Percentiles rank a stretch among this genome's conserved stretches.
Conservation (phyloP, 495 filamentous ascomycete genomes). For the Hyaloscypha variabilis region DNA sequence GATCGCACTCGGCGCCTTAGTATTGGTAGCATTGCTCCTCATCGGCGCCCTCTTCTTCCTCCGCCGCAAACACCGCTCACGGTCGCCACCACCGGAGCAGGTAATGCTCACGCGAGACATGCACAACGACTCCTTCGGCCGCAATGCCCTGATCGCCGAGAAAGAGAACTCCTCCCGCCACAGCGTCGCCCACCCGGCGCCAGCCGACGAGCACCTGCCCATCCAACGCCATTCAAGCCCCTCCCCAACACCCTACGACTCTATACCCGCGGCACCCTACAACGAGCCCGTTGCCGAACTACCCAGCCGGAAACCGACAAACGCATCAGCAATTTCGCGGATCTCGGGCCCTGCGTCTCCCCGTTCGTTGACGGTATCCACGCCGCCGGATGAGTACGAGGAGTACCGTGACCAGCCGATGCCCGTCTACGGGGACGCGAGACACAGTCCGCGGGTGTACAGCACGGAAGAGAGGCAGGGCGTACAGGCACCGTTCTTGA, state of each 20-base stretch:
- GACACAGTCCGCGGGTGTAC: conserved; percentile 25
- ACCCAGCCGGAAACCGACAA: conserved; percentile 14
- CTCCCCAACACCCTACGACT: conserved; percentile 6
- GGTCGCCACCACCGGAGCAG: conserved; percentile 6
- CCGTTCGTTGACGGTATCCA: conserved; percentile 2
- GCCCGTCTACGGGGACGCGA: conserved; percentile 27
- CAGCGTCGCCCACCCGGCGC: neutral
- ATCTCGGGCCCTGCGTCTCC: conserved; percentile 14
- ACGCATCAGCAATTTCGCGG: conserved; percentile 1
- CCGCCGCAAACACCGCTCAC: conserved; percentile 20
- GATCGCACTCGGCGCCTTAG: conserved; percentile 23
- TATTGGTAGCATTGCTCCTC: conserved; percentile 17
- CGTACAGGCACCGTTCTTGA: conserved; percentile 13
- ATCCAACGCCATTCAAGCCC: neutral
- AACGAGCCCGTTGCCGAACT: conserved; percentile 10
- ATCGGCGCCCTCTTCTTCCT: conserved; percentile 23
- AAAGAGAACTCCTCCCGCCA: conserved; percentile 15
- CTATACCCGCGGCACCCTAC: conserved; percentile 8
- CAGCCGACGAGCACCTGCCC: neutral
- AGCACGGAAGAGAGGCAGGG: neutral
- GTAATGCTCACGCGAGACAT: conserved; percentile 21
- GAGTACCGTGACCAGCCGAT: conserved; percentile 22
- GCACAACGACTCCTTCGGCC: conserved; percentile 19
- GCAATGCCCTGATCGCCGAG: conserved; percentile 13
- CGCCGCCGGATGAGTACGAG: conserved; percentile 14